A percentile compares a stretch with the other conserved stretches of the same genome.
These are phyloP conservation scores for Psidium guajava DNA, from an alignment of 345 rosid genomes.

Conservation along the genomic window DNA sequence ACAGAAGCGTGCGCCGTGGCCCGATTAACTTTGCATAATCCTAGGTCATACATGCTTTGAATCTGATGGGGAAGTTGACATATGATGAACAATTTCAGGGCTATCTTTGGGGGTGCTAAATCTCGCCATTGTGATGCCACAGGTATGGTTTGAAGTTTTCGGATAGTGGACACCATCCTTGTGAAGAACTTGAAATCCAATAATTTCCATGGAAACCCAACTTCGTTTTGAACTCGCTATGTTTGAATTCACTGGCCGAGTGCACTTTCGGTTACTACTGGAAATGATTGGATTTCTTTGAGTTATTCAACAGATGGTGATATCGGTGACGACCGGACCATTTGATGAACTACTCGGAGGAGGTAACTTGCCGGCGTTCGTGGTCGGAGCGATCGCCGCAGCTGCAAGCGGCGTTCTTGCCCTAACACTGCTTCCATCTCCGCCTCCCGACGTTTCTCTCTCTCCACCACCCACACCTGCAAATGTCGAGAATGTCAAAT, in stretches of 20 bases:
- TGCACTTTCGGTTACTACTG: neutral
- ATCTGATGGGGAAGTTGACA: neutral
- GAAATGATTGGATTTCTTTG: neutral
- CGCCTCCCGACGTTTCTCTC: constrained; percentile 1
- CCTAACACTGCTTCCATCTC: constrained; percentile 7
- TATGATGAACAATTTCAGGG: neutral
- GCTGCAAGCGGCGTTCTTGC: constrained; percentile 13
- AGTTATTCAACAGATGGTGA: neutral
- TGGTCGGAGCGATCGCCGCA: constrained; percentile 18
- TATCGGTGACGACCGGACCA: constrained; percentile 3
- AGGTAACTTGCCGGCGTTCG: constrained; percentile 19
- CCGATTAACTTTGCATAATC: neutral
- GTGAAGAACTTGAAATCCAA: neutral
- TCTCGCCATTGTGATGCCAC: constrained; percentile 24
- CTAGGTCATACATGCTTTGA: neutral
- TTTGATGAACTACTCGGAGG: constrained; percentile 5
- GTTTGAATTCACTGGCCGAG: neutral
- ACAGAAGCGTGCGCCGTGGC: neutral
- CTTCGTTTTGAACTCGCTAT: neutral
- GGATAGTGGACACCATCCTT: neutral
- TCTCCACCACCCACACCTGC: neutral
- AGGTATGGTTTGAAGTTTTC: neutral
- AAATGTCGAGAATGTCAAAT: neutral
- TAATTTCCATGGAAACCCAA: neutral
- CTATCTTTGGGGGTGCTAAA: constrained; percentile 27